Evolutionary conservation across 305 asterid genomes (phyloP).

Genomic region (Solanum hybrid): DNA sequence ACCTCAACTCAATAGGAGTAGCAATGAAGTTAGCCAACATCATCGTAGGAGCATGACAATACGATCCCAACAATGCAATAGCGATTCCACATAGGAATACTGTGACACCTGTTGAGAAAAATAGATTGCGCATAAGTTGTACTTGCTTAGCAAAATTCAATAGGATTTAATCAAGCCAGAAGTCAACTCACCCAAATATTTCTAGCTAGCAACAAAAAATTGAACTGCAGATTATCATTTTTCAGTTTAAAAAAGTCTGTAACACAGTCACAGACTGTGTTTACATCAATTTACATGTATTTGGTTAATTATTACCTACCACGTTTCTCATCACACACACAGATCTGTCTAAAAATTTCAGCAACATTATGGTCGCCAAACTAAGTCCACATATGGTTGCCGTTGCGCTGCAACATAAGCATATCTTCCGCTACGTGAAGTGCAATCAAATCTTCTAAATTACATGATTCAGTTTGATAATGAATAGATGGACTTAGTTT

Average conservation of each 20-base stretch:
- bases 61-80: slow-evolving; percentile 61
- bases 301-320: not conserved
- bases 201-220: not conserved
- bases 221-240: not conserved
- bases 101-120: slow-evolving; percentile 56
- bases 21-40: slow-evolving; percentile 83
- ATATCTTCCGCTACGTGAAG: not conserved
- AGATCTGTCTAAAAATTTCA: not conserved
- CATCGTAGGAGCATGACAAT: slow-evolving; percentile 82
- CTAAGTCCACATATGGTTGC: not conserved
- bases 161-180: not conserved
- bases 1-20: slow-evolving; percentile 85
- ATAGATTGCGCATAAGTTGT: not conserved
- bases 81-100: slow-evolving; percentile 77
- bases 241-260: not conserved
- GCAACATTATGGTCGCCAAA: not conserved
- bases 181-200: not conserved
- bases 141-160: not conserved
- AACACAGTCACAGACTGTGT: not conserved
- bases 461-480: not conserved
- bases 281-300: not conserved
- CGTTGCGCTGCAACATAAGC: not conserved
- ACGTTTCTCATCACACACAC: not conserved
- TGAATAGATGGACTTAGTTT: not conserved
- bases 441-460: not conserved